Percentiles rank a stretch among this genome's conserved stretches.
phyloP scores from a whole-genome alignment of 1,284 basidiomycete species.

The Boletus semigastroideus region DNA sequence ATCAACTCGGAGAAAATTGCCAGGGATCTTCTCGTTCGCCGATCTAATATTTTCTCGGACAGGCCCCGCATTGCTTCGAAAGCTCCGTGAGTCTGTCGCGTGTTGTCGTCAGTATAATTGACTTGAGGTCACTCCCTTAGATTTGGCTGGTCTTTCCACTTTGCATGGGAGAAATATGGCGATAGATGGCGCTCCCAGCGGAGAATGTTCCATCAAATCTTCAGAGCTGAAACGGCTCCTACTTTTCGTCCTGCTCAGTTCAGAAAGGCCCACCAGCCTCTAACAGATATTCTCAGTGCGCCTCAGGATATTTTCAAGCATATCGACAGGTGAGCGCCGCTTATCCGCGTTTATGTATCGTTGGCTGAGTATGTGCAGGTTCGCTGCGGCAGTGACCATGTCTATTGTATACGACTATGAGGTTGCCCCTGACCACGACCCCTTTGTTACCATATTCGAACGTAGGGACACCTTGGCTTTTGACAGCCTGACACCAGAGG shows the following conservation, averaged over 20 bases:
- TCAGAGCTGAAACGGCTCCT: constrained; percentile 20
- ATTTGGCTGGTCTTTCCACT: constrained; percentile 26
- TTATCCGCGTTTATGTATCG: background rate
- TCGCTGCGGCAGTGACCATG: constrained; percentile 23
- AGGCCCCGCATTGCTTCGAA: constrained; percentile 25
- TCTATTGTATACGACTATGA: constrained; percentile 29
- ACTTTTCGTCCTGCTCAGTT: constrained; percentile 22
- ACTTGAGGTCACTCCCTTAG: constrained; percentile 13
- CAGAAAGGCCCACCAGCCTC: constrained; percentile 21
- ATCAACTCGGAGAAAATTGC: constrained; percentile 23
- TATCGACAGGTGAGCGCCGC: constrained; percentile 14
- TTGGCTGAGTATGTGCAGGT: constrained; percentile 8
- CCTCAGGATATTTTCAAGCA: constrained; percentile 19
- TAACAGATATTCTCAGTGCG: constrained; percentile 16
- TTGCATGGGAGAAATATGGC: constrained; percentile 20
- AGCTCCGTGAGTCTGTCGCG: constrained; percentile 15
- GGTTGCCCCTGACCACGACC: constrained; percentile 15
- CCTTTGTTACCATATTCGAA: constrained; percentile 20
- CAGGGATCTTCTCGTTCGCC: constrained; percentile 24
- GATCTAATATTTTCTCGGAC: constrained; percentile 28
- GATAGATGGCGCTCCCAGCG: constrained; percentile 26
- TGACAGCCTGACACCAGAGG: constrained; percentile 21
- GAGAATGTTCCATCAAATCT: constrained; percentile 30
- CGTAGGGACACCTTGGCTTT: constrained; percentile 14
- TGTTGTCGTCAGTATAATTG: background rate